Conservation (phyloP, 805 yeast species). For the Brettanomyces naardenensis region DNA sequence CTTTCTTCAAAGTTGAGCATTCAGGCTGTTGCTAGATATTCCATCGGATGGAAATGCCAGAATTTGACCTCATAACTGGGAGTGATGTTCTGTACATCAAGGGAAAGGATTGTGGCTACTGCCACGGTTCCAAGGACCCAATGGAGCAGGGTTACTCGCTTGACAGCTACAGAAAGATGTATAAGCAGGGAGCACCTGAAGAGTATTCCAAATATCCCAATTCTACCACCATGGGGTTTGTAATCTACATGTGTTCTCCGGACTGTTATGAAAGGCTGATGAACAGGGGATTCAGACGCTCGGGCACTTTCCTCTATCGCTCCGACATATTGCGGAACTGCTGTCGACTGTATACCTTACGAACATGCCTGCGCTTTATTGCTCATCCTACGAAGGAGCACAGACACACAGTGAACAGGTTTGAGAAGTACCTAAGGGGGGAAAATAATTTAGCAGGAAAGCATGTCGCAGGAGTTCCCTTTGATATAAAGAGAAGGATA, state of each 20-base stretch:
- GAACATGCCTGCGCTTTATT: slow-evolving; percentile 39
- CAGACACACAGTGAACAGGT: slow-evolving; percentile 55
- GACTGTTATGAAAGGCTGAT: slow-evolving; percentile 56
- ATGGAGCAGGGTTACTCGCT: slow-evolving; percentile 30
- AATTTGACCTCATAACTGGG: slow-evolving; percentile 13
- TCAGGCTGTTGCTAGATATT: too few relatives aligned
- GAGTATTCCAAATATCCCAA: slow-evolving; percentile 14
- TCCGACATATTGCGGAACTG: slow-evolving; percentile 68
- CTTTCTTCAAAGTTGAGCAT: too few relatives aligned
- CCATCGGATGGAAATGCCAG: too few relatives aligned
- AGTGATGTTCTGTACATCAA: slow-evolving; percentile 27
- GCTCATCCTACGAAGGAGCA: slow-evolving; percentile 49
- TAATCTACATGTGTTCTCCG: slow-evolving; percentile 24
- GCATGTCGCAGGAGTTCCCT: slow-evolving; percentile 5
- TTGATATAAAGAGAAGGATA: slow-evolving; percentile 11
- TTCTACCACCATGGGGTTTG: slow-evolving; percentile 19
- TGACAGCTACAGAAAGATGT: slow-evolving; percentile 3
- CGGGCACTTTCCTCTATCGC: slow-evolving; percentile 52
- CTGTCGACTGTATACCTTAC: slow-evolving; percentile 71
- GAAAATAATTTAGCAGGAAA: slow-evolving; percentile 1
- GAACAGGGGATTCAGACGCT: slow-evolving; percentile 70
- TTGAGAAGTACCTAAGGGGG: slow-evolving; percentile 32
- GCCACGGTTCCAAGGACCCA: slow-evolving; percentile 37
- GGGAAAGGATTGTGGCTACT: slow-evolving; percentile 63
- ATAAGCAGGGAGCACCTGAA: slow-evolving; percentile 2